Conservation (phyloP, 78 protist genomes). For the Dictyostelium intermedium region DNA sequence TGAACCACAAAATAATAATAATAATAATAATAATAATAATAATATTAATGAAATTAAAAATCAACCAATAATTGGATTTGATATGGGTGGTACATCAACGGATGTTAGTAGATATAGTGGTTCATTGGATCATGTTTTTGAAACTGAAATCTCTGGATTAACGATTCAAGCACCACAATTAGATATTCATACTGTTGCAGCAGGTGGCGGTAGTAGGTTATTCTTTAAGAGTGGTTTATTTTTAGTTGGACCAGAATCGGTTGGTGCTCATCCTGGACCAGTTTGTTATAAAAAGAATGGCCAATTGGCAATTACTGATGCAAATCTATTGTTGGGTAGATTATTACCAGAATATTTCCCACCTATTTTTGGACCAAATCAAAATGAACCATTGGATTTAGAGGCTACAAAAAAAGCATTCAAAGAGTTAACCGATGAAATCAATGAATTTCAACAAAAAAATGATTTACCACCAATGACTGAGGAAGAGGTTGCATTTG, state of each 20-base stretch:
- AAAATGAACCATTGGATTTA: constrained; percentile 89
- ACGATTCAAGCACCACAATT: constrained; percentile 95
- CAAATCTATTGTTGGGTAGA: constrained; percentile 94
- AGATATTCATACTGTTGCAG: constrained; percentile 97
- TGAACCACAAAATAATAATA: neutral
- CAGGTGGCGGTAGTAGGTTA: constrained; percentile 97
- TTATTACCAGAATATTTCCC: constrained; percentile 92
- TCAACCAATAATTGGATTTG: constrained; percentile 94
- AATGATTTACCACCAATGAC: constrained; percentile 50
- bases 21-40: neutral
- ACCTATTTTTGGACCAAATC: constrained; percentile 90
- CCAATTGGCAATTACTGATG: constrained; percentile 93
- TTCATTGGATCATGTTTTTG: constrained; percentile 90
- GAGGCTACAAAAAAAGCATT: constrained; percentile 67
- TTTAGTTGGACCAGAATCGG: constrained; percentile 95
- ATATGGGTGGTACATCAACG: constrained; percentile 98
- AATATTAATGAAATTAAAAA: neutral
- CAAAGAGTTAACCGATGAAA: constrained; percentile 53
- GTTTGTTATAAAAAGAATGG: constrained; percentile 97
- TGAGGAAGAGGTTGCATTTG: constrained; percentile 89
- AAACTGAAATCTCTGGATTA: constrained; percentile 92
- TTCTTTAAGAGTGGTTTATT: constrained; percentile 87
- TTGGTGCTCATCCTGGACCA: constrained; percentile 92
- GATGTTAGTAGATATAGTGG: constrained; percentile 92
- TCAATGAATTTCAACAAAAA: constrained; percentile 17